Evolutionary conservation across 371 early-diverging fungal species (phyloP), one percentile per base, ranked within the genome.

Genomic region (Mortierella sp.): DNA sequence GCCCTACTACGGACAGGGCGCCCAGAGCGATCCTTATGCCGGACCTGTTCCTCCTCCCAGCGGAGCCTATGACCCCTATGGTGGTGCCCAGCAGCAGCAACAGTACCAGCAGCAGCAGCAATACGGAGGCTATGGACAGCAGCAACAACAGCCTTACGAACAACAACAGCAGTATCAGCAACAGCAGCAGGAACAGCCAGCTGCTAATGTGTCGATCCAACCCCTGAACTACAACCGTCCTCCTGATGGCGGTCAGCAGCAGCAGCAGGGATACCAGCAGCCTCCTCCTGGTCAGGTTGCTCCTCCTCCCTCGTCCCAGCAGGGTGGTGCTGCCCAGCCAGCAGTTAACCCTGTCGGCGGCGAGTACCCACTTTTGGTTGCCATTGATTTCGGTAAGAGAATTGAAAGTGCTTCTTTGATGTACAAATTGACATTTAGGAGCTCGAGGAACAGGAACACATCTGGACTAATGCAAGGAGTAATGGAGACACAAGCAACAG

Each of bases 381-480:
- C 85, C 34, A 85, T 85, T 42, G 85, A 85, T 81, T 85, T 85
- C 75, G 85, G 85, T 85, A 85, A 76, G 75, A 24, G 9, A 63
- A 50, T 24, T 16, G 31, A 6, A 1, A 28, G 16, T 38, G 31
- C 26, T 60, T 21, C 31, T 9, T 8, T 38, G 34, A 38, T 38
- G 65, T 21, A 65, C 6, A 34, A 65, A 21, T 21, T 65, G 65
- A 10, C 19, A 34, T 9, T 38, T 2, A 2, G 28, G 60, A 28
- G 28, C 60, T 16, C 6, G 42, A 16, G n/a, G n/a, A 38, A 16
- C 38, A 65, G 65, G 34, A 38, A 65, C 19, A 38, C 65, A 65
- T 19, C 21, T 65, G 65, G 21, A 65, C 31, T 16, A 38, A 14
- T 11, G 48, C 38, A 38, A 31, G 31, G 34, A 9, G 31, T 3